Evolutionary conservation across 345 rosid species (phyloP).

Genomic region (Gossypium herbaceum): DNA sequence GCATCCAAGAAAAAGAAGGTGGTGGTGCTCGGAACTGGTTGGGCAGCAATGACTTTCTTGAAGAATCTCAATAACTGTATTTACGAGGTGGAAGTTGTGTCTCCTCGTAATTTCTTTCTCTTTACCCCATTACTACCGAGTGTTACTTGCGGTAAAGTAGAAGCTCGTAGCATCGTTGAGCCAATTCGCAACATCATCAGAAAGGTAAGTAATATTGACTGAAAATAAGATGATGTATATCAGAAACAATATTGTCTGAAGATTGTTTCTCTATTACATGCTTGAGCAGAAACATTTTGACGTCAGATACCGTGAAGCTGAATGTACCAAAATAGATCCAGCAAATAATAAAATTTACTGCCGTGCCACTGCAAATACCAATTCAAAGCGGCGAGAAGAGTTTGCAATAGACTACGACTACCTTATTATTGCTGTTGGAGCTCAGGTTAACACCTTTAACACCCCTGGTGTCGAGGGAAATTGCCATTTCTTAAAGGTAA

Average conservation of each 20-base stretch:
- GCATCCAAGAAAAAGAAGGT: constrained; percentile 76
- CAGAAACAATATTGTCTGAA: not conserved
- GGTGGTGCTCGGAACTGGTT: constrained; percentile 94
- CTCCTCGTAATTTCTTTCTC: constrained; percentile 96
- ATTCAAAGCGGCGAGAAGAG: constrained; percentile 55
- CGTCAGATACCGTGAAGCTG: constrained; percentile 69
- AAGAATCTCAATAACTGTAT: constrained; percentile 58
- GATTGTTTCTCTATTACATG: not conserved
- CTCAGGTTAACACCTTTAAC: constrained; percentile 87
- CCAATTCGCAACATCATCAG: constrained; percentile 83
- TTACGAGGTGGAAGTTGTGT: constrained; percentile 82
- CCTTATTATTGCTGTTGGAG: constrained; percentile 94
- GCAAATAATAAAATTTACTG: constrained; percentile 75
- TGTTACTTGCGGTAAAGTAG: constrained; percentile 94
- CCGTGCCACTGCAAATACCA: constrained; percentile 41
- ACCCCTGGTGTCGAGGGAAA: constrained; percentile 92
- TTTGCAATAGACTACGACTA: constrained; percentile 82
- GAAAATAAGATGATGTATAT: not conserved
- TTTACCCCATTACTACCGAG: constrained; percentile 98
- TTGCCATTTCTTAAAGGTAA: constrained; percentile 76
- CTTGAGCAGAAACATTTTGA: constrained; percentile 54
- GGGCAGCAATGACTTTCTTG: constrained; percentile 95
- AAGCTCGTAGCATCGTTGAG: constrained; percentile 94
- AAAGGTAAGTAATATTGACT: constrained; percentile 38
- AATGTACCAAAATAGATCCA: constrained; percentile 83